These are phyloP conservation scores for Aspergillus ustus DNA, from an alignment of 2,329 filamentous ascomycete species.

Conservation along the genomic window DNA sequence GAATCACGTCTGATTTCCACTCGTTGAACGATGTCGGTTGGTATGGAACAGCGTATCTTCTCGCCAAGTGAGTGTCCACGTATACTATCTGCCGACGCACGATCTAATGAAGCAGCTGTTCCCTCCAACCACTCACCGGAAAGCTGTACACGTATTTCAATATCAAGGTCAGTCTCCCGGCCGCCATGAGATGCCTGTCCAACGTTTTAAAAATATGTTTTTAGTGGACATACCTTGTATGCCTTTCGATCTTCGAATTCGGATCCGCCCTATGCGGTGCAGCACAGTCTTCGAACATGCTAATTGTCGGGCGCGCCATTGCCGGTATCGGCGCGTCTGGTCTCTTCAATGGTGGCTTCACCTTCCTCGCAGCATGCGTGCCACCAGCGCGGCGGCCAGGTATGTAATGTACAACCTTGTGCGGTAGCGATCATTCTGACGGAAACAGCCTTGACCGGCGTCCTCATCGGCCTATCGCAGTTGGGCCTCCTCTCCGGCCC, in stretches of 20 bases:
- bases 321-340: slow-evolving; percentile 7
- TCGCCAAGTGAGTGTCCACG: not conserved
- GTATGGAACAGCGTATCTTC: slow-evolving; percentile 8
- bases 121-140: slow-evolving; percentile 4
- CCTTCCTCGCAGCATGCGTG: not conserved
- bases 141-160: slow-evolving; percentile 13
- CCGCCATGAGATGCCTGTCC: no score
- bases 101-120: not conserved
- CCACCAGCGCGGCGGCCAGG: not conserved
- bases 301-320: slow-evolving; percentile 11
- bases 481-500: slow-evolving; percentile 7
- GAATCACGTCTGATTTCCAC: slow-evolving; percentile 2
- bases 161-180: not conserved
- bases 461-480: slow-evolving; percentile 5
- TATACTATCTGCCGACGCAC: not conserved
- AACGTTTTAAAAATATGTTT: not conserved
- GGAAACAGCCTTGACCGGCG: not conserved
- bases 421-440: not conserved
- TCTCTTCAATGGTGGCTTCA: slow-evolving; percentile 7
- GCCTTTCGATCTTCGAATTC: slow-evolving; percentile 9
- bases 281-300: not conserved
- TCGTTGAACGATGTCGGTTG: slow-evolving; percentile 12
- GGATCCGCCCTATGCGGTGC: slow-evolving; percentile 11
- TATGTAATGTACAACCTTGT: not conserved
- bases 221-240: slow-evolving; percentile 3